These are phyloP conservation scores for Pseudogymnoascus sp. DNA, from an alignment of 2,329 filamentous ascomycete genomes.

Conservation along the genomic window DNA sequence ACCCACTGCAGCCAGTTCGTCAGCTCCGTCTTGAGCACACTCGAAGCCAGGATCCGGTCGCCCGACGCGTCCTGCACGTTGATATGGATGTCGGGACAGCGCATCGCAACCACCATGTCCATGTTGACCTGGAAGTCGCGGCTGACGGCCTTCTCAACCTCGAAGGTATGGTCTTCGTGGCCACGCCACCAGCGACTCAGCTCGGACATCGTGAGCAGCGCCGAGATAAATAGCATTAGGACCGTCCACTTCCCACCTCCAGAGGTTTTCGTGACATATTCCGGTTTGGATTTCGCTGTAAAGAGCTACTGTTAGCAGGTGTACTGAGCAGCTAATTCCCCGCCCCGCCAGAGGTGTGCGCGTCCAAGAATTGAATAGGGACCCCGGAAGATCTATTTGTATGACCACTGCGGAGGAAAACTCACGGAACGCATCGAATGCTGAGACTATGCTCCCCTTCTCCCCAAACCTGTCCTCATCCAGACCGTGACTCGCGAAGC, in stretches of 20 bases:
- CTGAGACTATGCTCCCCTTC: conserved; percentile 60
- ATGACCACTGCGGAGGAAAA: conserved; percentile 21
- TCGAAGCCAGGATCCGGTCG: conserved; percentile 78
- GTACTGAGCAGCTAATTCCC: background rate
- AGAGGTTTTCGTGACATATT: conserved; percentile 76
- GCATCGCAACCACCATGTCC: conserved; percentile 86
- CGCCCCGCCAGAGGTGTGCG: background rate
- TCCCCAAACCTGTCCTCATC: conserved; percentile 76
- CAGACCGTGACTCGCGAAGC: conserved; percentile 61
- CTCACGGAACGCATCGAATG: conserved; percentile 96
- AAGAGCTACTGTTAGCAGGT: background rate
- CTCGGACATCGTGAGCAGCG: conserved; percentile 71
- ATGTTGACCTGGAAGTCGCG: conserved; percentile 90
- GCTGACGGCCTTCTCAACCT: conserved; percentile 84
- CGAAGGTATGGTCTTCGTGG: conserved; percentile 79
- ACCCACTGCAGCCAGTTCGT: conserved; percentile 82
- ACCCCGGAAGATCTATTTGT: background rate
- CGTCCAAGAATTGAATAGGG: background rate
- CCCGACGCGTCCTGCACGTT: conserved; percentile 96
- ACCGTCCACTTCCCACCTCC: conserved; percentile 93
- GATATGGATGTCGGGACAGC: conserved; percentile 79
- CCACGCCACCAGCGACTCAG: conserved; percentile 76
- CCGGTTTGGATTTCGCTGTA: conserved; percentile 87
- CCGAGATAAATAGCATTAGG: conserved; percentile 65
- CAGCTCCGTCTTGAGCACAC: conserved; percentile 63